Base-by-base conservation (phyloP, 179 eudicot genomes). In the Spinacia oleracea region DNA sequence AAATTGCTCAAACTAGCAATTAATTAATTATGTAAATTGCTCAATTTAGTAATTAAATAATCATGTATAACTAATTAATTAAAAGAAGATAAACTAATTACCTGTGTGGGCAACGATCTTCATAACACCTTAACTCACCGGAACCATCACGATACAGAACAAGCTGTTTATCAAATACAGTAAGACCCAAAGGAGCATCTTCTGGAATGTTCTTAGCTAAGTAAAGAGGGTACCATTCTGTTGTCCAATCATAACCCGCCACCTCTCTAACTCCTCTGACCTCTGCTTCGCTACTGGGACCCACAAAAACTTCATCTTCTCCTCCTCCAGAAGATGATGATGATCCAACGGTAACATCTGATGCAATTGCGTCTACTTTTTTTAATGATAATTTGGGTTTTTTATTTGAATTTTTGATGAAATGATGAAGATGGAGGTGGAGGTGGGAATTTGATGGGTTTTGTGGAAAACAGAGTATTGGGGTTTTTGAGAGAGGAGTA, bases 51-150 rank as follows among this genome's bases (percentile, higher is more conserved):
- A 45, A 45, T 45, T 45, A 45, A 45, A n/a, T 43, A 46, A 46
- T 4, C 18, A 48, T 48, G 18, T 14, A 48, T 12, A 48, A 15
- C 15, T 14, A 16, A 16, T 38, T 3, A 38, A 38, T 38, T 38
- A 38, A 48, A 48, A 48, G 12, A 48, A 38, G 29, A 4, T 6
- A 6, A 25, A 12, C 31, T 5, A 50, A 15, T 35, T 79, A 94
- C 98, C 98, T 89, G 74, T 95, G 98, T 16, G 97, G 97, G 76
- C 98, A 95, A 7, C 98, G 95, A 88, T 95, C 97, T 81, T 95
- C 90, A 72, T 86, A 76, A 64, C 98, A 95, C 51, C 90, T 80
- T 59, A 95, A 72, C 43, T 82, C 85, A 5, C 89, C 93, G n/a
- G 79, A 75, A 35, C 87, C 92, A 74, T 95, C 98, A 18, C 84